Evolutionary conservation across 148 eudicot species (phyloP), one percentile per base, ranked within the genome.

Genomic region (Rhododendron henanense): DNA sequence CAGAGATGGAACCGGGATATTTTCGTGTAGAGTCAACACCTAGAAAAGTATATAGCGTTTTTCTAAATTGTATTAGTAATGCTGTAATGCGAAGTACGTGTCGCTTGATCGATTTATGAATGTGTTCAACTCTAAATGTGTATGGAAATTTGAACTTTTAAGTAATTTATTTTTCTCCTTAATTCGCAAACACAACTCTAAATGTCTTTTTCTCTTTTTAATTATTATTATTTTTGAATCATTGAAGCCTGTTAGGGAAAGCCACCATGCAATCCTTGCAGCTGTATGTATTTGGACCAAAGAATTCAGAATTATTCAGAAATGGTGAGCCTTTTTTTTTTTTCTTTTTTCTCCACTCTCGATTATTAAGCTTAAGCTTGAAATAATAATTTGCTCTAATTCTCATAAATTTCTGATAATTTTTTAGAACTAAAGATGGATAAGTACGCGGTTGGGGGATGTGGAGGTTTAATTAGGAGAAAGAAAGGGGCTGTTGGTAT

Each of bases 261-360:
- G 80, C 90, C 39, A 86, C 86, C 19, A 81, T 92, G 91, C 92
- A 92, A 83, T 92, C 94, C 25, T 84, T 92, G 81, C 91, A 90
- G 47, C 85, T 92, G 81, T 92, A 88, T 79, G 82, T 88, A 82
- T 90, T 92, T 76, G 94, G 94, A 50, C 89, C 87, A 18, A 85
- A 84, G 82, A 87, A 88, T 48, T 87, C 91, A 8, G 86, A 88
- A 9, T 63, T 82, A 35, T 79, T 81, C 76, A 35, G 67, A 84
- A 85, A 83, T 88, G 92, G 93, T 92, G 61, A 85, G 57, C 35
- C 0, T 75, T 15, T 21, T 37, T 75, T 31, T 10, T 4, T 5
- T 5, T 5, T 4, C 5, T n/a, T n/a, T n/a, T n/a, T n/a, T n/a
- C 6, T 33, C 6, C 16, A 25, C 15, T 69, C 35, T 10, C 2